These are phyloP conservation scores for Aspergillus taichungensis DNA, from an alignment of 495 filamentous ascomycete genomes.

Conservation along the genomic window DNA sequence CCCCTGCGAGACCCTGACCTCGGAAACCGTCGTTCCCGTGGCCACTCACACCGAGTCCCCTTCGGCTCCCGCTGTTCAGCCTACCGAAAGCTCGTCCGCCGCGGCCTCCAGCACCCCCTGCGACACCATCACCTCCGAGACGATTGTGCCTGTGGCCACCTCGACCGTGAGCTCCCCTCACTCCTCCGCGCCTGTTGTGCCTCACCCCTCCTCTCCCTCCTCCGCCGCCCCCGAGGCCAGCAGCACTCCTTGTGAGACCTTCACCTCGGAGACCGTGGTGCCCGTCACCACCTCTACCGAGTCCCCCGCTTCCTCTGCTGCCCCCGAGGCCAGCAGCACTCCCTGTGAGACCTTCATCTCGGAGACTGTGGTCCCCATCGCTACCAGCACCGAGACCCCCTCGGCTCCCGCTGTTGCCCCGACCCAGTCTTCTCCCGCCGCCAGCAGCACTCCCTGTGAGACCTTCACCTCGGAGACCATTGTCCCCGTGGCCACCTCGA, in stretches of 20 bases:
- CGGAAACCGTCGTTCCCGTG: slow-evolving; percentile 3
- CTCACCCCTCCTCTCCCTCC: background rate
- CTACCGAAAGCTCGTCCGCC: background rate
- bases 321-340: background rate
- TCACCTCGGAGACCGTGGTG: slow-evolving; percentile 7
- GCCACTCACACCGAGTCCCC: no score
- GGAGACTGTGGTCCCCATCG: slow-evolving; percentile 5
- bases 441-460: background rate
- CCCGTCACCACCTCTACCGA: background rate
- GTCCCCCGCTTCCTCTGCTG: background rate
- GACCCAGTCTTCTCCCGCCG: slow-evolving; percentile 1
- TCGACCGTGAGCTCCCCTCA: slow-evolving; percentile 1
- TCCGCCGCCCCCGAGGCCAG: slow-evolving; percentile 1
- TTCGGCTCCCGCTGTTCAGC: background rate
- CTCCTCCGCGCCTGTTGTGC: background rate
- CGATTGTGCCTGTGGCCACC: background rate
- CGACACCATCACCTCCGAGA: slow-evolving; percentile 10
- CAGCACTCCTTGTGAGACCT: slow-evolving; percentile 13
- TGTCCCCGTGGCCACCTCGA: slow-evolving; percentile 6
- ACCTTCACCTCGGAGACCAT: slow-evolving; percentile 3
- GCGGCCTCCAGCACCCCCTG: slow-evolving; percentile 6
- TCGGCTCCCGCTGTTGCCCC: slow-evolving; percentile 4
- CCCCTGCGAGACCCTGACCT: slow-evolving; percentile 15
- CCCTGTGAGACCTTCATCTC: slow-evolving; percentile 12
- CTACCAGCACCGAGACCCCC: slow-evolving; percentile 2